A percentile compares a stretch with the other conserved stretches of the same genome.
Conservation (phyloP, 2,329 filamentous ascomycete species). For the Cadophora gregata region DNA sequence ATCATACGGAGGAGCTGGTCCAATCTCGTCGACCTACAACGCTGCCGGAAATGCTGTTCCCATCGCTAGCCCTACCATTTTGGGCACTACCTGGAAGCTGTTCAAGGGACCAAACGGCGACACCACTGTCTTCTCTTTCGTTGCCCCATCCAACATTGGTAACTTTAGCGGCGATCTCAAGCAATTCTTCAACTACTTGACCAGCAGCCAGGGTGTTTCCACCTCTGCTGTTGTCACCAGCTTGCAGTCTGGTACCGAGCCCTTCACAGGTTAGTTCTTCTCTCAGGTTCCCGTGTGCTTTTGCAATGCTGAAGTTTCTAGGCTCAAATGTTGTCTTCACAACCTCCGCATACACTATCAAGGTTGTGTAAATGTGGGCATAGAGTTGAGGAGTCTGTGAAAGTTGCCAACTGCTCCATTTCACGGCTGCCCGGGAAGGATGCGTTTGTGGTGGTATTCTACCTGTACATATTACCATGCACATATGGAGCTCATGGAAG, state of each 20-base stretch:
- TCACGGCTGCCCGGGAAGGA: neutral
- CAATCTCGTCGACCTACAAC: constrained; percentile 53
- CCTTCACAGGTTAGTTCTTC: constrained; percentile 53
- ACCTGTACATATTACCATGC: constrained; percentile 11
- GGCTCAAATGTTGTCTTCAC: constrained; percentile 18
- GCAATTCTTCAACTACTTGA: constrained; percentile 63
- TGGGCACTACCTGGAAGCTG: constrained; percentile 59
- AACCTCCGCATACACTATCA: constrained; percentile 19
- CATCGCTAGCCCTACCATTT: constrained; percentile 60
- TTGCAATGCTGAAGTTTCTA: neutral
- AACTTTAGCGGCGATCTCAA: constrained; percentile 62
- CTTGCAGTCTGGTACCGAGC: constrained; percentile 61
- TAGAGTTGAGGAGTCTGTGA: neutral
- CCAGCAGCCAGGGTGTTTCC: constrained; percentile 53
- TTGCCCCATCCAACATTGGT: constrained; percentile 52
- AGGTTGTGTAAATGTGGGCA: neutral
- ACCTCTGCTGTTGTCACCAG: constrained; percentile 58
- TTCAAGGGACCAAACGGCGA: constrained; percentile 63
- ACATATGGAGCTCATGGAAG: neutral
- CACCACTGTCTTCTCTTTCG: constrained; percentile 67
- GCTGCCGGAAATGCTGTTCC: constrained; percentile 47
- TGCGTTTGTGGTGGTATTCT: neutral
- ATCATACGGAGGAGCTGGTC: constrained; percentile 60
- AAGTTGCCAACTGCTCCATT: neutral
- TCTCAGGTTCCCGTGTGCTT: too few relatives aligned